Evolutionary conservation across 106 monocot species (phyloP), one percentile per base, ranked within the genome.

Genomic region (Dendrobium officinale): DNA sequence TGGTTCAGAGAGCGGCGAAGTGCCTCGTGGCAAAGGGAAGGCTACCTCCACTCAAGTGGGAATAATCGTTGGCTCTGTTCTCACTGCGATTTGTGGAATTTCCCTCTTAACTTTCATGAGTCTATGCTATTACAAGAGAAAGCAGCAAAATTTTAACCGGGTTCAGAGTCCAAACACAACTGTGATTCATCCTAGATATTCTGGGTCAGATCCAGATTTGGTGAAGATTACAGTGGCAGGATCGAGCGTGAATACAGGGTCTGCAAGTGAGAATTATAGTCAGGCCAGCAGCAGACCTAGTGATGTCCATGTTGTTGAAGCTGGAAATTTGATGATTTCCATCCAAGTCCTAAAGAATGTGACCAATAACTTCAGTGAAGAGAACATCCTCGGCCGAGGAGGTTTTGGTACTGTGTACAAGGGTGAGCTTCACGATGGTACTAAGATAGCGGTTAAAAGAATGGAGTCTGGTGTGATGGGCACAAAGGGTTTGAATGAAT

Each of bases 381-480:
- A 80, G 43, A 85, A 88, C 29, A 58, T 88, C 17, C 40, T 88
- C 18, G 88, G 88, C 41, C 42, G 79, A 64, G 88, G 88, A 67
- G 88, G 88, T 33, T 88, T 88, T 78, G 88, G 88, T 1, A 83
- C 83, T 0, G 88, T 88, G n/a, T 88, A 88, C 75, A 88, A 85
- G 72, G 88, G 88, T 7, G 85, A 82, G 73, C 77, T 85, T 11
- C 88, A 85, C 47, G 88, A 88, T 76, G 88, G 88, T 9, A 88
- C 85, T 2, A 78, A 85, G 75, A 85, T 88, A 75, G 88, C 85
- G 0, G 88, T 88, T n/a, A 88, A 88, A 42, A 77, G 88, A 74
- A 88, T 88, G 88, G 88, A 88, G 41, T 73, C 83, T 2, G 85
- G 85, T 4, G 81, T 80, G 26, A 79, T 88, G 85, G 85, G 88